Base-by-base conservation (phyloP, 2,329 filamentous ascomycete genomes). In the Neopestalotiopsis sp. region DNA sequence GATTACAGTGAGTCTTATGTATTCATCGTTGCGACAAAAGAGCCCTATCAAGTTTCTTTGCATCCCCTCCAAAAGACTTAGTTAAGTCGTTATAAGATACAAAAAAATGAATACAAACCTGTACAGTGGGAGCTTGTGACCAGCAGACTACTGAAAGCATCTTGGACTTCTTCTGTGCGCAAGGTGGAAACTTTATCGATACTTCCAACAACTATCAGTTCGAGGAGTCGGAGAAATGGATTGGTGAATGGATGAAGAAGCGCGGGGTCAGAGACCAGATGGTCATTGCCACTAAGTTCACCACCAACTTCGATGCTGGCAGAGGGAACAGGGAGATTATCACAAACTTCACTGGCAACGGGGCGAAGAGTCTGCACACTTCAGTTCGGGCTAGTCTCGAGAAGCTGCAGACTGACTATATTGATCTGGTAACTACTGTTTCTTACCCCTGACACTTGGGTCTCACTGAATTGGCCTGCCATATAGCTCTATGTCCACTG, bases 161-260 rank as follows among this genome's bases (percentile, higher is more conserved):
- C 24, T 90, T 73, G 81, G 84, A 62, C 81, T 92, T 3, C 82
- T 91, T 71, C 83, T 82, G 68, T 91, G 84, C 78, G 83, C 81
- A 66, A 81, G 90, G 90, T 3, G 90, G 90, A 13, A 92, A 92
- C 79, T 91, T 92, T 76, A 90, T 92, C 75, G 90, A 92, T 76
- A 91, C 89, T 0, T 78, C 86, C 72, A 88, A 85, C 79, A 83
- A 82, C 72, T 90, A 90, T 77, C 86, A 90, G 73, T 72, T 84
- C 69, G 88, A 86, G 65, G 79, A 90, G 73, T 89, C 87, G 0
- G 88, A 90, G 71, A 73, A 69, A 12, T 88, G 84, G 84, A 74
- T 91, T 24, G 88, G 88, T 17, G 86, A 89, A 71, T 91, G 87
- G 86, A 85, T 89, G 81, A 66, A 75, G 0, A 65, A 72, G 2